These are phyloP conservation scores for Barnettozyma populi DNA, from an alignment of 805 yeast species.

Conservation along the genomic window DNA sequence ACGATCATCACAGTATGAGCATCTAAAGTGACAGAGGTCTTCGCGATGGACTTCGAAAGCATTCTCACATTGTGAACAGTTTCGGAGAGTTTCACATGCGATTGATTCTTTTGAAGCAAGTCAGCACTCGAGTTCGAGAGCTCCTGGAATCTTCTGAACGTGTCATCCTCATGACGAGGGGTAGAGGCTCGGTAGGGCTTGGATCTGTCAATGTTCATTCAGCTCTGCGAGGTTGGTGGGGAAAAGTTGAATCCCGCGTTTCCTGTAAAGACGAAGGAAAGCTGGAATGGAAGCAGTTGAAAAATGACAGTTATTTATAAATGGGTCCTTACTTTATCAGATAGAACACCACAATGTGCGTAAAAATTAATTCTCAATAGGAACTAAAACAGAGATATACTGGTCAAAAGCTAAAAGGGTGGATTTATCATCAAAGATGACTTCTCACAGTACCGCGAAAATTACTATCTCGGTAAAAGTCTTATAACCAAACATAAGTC, in stretches of 20 bases:
- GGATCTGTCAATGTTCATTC: conserved; percentile 4
- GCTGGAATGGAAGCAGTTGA: not conserved
- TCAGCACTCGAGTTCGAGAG: conserved; percentile 32
- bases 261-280: not conserved
- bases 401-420: not conserved
- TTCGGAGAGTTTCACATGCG: conserved; percentile 72
- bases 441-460: not conserved
- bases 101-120: conserved; percentile 45
- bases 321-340: not conserved
- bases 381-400: not conserved
- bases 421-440: not conserved
- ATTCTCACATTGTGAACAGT: conserved; percentile 78
- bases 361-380: no score
- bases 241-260: not conserved
- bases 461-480: not conserved
- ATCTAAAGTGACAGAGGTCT: conserved; percentile 66
- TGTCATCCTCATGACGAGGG: conserved; percentile 15
- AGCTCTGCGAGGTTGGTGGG: not conserved
- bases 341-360: not conserved
- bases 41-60: conserved; percentile 63
- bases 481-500: not conserved
- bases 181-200: not conserved
- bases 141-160: conserved; percentile 17
- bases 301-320: no score
- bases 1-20: conserved; percentile 72